Evolutionary conservation across 225 moss, liverwort and hornwort species (phyloP), one percentile per base, ranked within the genome.

Genomic region (Rhytidiadelphus loreus): DNA sequence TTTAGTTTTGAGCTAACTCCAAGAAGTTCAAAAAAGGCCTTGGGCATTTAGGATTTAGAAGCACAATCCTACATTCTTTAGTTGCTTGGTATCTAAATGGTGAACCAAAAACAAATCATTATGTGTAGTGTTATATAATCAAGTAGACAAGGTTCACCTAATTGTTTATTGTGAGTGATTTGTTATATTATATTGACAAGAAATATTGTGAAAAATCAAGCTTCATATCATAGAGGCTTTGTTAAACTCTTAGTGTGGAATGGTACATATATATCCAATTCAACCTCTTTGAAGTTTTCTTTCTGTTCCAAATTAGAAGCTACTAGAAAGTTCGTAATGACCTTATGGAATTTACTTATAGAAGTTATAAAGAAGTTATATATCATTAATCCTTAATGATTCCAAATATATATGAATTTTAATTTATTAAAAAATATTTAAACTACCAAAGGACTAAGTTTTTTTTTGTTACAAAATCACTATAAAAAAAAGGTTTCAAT

Each of bases 381-480:
- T 19, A 66, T 12, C 6, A n/a, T n/a, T 66, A 22, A 12, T 21
- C 1, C 0, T 63, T 33, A 4, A 32, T 32, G 16, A 0, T 32
- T 16, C 9, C 2, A 1, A 18, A 33, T 19, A 64, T 19, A 35
- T 3, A 19, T 64, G 18, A 4, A 35, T 35, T 18, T 35, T 33
- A 19, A 35, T 64, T 64, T 35, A 19, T 35, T n/a, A 64, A 66
- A 68, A 66, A n/a, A 66, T 6, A 7, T 7, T n/a, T 37, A 6
- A 22, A 22, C n/a, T 68, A 68, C 1, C 1, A 7, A 12, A 1
- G 19, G n/a, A n/a, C 7, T 12, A 68, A n/a, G 3, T 0, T 39
- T 72, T 6, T 10, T 26, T 28, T 44, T n/a, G 2, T 16, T 44
- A 28, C 43, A 0, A 43, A 16, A 25, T 72, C 5, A 3, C 43